Evolutionary conservation across 805 yeast genomes (phyloP), one percentile per base, ranked within the genome.

Genomic region (Starmerella apis): DNA sequence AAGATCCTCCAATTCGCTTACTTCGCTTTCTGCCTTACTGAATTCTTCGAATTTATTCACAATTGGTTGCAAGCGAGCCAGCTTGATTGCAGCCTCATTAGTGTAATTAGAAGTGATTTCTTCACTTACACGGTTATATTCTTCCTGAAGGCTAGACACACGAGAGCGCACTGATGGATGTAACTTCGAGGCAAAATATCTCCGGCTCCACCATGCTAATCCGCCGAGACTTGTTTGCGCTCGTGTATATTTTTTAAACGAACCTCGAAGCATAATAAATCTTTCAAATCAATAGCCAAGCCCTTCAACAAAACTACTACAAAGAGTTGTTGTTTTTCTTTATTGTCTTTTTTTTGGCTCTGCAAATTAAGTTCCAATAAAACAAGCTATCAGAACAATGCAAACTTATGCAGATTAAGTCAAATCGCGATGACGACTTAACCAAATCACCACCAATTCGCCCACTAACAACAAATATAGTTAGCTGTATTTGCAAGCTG

Each of bases 151-250:
- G 6, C 60, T 45, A 14, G 66, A 65, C 0, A 84, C 80, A 57
- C 76, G 71, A 46, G 71, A 60, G 23, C 76, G 50, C 11, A 81
- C 60, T 0, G 75, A 66, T 0, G 83, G 80, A 51, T 79, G 83
- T 10, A 76, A 62, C n/a, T 14, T 14, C n/a, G 44, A 41, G 5
- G 33, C 33, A 6, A 27, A 18, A 2, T 2, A 9, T 27, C 33
- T 14, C n/a, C 32, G 18, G 24, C 16, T 4, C 32, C 7, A 30
- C 18, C 16, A 18, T 23, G 30, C 52, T 35, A 13, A 23, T 36
- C 9, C 18, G 30, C 22, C 50, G 41, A 14, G 28, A 9, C 30
- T n/a, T n/a, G 27, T 9, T 18, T 13, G 28, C 8, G 14, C 8
- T 10, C 37, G 37, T n/a, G 22, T 16, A 11, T 11, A 27, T 11